phyloP scores from a whole-genome alignment of 208 protist genomes.

The Crithidia fasciculata region DNA sequence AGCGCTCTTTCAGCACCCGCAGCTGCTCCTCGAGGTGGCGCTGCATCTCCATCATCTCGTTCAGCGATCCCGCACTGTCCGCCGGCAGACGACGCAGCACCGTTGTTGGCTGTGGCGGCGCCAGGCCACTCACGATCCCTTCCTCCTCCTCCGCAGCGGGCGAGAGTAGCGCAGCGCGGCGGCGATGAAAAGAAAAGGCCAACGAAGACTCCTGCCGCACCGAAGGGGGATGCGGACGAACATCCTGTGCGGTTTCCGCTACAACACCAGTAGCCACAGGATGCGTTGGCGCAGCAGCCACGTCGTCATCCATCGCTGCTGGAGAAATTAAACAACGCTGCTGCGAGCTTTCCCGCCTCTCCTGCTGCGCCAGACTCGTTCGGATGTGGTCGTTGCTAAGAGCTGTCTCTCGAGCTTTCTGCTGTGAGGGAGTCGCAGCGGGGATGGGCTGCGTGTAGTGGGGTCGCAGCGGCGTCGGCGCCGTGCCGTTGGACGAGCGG shows the following conservation, averaged over 20 bases:
- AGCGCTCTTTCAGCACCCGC: conserved; percentile 22
- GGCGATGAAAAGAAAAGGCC: conserved; percentile 5
- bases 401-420: too few relatives aligned
- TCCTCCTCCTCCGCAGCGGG: conserved; percentile 11
- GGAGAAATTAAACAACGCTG: conserved; percentile 14
- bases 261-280: too few relatives aligned
- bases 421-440: not conserved
- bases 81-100: not conserved
- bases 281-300: not conserved
- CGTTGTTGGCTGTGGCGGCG: not conserved
- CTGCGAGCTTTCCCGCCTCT: conserved; percentile 8
- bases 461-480: not conserved
- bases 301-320: not conserved
- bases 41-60: conserved; percentile 24
- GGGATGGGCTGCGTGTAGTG: conserved; percentile 9
- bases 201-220: not conserved
- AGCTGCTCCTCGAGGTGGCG: conserved; percentile 24
- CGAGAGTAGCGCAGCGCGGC: conserved; percentile 10
- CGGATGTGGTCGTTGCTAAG: too few relatives aligned
- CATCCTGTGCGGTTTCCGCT: not conserved
- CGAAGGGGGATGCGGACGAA: not conserved
- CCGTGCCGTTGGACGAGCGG: not conserved
- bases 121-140: not conserved
- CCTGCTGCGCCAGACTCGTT: not conserved
- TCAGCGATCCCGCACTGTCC: conserved; percentile 1